Percentiles rank a stretch among this genome's conserved stretches.
Evolutionary conservation across 345 rosid genomes (phyloP).

Genomic region (Citrus cavaleriei): DNA sequence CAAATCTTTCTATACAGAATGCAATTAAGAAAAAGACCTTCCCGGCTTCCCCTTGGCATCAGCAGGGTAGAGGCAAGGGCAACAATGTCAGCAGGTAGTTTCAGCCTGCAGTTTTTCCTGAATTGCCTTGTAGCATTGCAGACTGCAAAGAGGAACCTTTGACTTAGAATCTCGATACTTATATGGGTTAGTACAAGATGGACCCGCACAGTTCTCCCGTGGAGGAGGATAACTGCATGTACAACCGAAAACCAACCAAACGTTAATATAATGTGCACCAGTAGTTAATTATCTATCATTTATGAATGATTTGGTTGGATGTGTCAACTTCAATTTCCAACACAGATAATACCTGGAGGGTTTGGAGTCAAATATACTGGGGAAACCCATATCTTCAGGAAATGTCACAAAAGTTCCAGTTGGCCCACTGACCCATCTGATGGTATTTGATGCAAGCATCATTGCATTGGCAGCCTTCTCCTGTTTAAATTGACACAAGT

Average conservation of each 20-base stretch:
- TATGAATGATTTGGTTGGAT: neutral
- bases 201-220: slow-evolving; percentile 83
- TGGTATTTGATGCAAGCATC: slow-evolving; percentile 39
- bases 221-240: slow-evolving; percentile 83
- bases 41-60: neutral
- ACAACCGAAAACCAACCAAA: slow-evolving; percentile 1
- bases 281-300: neutral
- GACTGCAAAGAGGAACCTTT: slow-evolving; percentile 87
- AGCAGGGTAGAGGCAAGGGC: slow-evolving; percentile 8
- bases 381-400: slow-evolving; percentile 69
- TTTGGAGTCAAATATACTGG: slow-evolving; percentile 62
- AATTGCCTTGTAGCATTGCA: slow-evolving; percentile 82
- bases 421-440: slow-evolving; percentile 73
- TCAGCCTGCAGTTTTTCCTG: slow-evolving; percentile 35
- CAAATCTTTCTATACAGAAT: slow-evolving; percentile 1
- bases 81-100: slow-evolving; percentile 23
- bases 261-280: neutral
- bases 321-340: neutral
- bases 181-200: slow-evolving; percentile 69
- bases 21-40: neutral
- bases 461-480: slow-evolving; percentile 70
- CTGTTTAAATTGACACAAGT: slow-evolving; percentile 26
- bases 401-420: slow-evolving; percentile 75
- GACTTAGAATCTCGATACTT: slow-evolving; percentile 89
- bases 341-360: slow-evolving; percentile 42